Base-by-base conservation (phyloP, 257 asterid species). In the Penstemon davidsonii region DNA sequence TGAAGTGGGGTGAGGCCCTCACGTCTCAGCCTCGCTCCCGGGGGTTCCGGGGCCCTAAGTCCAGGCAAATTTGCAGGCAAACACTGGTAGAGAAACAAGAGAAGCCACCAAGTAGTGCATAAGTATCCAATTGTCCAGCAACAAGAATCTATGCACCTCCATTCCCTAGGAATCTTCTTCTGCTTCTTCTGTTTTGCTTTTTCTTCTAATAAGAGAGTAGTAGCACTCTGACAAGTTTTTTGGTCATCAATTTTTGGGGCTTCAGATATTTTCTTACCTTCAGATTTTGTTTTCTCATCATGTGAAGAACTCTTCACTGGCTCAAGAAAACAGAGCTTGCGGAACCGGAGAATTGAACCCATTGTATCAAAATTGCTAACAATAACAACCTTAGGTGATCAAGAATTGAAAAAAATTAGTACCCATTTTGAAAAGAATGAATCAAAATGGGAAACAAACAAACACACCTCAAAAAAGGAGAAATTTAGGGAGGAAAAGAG, bases 61-160 rank as follows among this genome's bases (percentile, higher is more conserved):
- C 87, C 90, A 2, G 83, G 74, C 66, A 86, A 75, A 74, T 73
- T 81, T 2, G 78, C 72, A 44, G 96, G 90, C 68, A 78, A 68
- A 63, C 68, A 78, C 59, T 85, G 80, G 70, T 73, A 72, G 33
- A 85, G 53, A 63, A 91, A 85, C 62, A 88, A 38, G 5, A 91
- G 75, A 37, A 91, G 73, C 89, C 95, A 87, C 96, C 97, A 88
- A 5, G 76, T 71, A 0, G 88, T 85, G 73, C 92, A 88, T 12
- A 88, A 18, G 72, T 36, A 87, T 4, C 97, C 97, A 45, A 88
- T 78, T 55, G 65, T 55, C 96, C 96, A 81, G 75, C 81, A 86
- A 19, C 95, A 91, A 0, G 69, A 71, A 71, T 88, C 95, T 7
- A 88, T 51, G 78, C 92, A 81, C 60, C 87, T 77, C 92, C 96